Evolutionary conservation across 306 rosid genomes (phyloP).

Genomic region (Dryas octopetala): DNA sequence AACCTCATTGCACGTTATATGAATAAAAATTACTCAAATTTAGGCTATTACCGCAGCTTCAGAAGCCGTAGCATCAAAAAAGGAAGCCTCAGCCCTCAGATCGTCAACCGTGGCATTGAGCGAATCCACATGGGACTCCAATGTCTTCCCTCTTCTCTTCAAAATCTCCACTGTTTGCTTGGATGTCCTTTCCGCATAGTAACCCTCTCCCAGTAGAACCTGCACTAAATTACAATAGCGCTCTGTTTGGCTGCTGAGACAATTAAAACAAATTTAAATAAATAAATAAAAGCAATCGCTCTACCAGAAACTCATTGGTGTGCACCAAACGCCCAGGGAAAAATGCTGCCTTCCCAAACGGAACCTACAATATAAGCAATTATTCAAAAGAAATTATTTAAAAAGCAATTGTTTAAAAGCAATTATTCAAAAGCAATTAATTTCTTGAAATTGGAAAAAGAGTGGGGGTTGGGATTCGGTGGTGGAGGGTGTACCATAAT

Average conservation of each 20-base stretch:
- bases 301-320: slow-evolving; percentile 85
- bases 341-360: slow-evolving; percentile 92
- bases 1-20: not conserved
- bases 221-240: slow-evolving; percentile 12
- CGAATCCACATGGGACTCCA: slow-evolving; percentile 71
- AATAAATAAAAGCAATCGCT: not conserved
- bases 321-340: slow-evolving; percentile 91
- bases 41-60: not conserved
- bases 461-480: not conserved
- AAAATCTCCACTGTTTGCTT: slow-evolving; percentile 76
- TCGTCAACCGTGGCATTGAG: slow-evolving; percentile 58
- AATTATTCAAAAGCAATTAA: too few relatives aligned
- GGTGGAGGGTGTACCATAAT: slow-evolving; percentile 50
- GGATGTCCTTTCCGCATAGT: slow-evolving; percentile 74
- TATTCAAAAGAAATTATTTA: too few relatives aligned
- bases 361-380: slow-evolving; percentile 50
- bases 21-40: not conserved
- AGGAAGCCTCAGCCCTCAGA: slow-evolving; percentile 62
- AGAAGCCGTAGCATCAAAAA: slow-evolving; percentile 51
- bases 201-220: slow-evolving; percentile 94
- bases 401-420: too few relatives aligned
- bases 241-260: not conserved
- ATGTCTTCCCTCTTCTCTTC: slow-evolving; percentile 64
- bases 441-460: not conserved
- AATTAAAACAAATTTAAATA: not conserved